Evolutionary conservation across 345 rosid species (phyloP), one percentile per base, ranked within the genome.

Genomic region (Sonneratia caseolaris): DNA sequence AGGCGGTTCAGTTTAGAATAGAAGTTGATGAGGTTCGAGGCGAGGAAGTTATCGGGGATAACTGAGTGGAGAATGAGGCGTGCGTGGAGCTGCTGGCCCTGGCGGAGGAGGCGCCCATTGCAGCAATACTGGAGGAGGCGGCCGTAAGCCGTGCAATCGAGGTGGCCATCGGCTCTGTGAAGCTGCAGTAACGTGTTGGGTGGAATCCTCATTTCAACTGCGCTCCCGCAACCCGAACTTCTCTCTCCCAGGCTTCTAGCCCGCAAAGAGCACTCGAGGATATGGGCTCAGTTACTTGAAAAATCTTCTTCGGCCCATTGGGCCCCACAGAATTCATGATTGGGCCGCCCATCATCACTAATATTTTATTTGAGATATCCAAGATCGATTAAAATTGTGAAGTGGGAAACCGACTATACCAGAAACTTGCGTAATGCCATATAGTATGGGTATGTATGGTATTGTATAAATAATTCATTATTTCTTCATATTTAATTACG

Each of bases 51-150:
- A 61, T 77, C 87, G 15, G 87, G 91, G 2, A 77, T 61, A 71
- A 87, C 68, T 13, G 96, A 85, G 70, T 27, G 74, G 53, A 80
- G 75, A 9, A 88, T 55, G 10, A 93, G 84, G 9, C 91, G 94
- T 1, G 94, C 87, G 69, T 93, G 96, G 73, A 93, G 91, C 78
- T 93, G 97, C 77, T 83, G 84, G 45, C 79, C 89, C 73, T 88
- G 97, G 65, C 77, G 83, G 82, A 84, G 86, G 75, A 87, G 90
- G 38, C 66, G 76, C 43, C 70, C 71, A 57, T 88, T 82, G 69
- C 87, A 76, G 69, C 84, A 89, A 69, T 82, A 78, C 70, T 88
- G 89, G 75, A 93, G 78, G 72, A 87, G 87, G 64, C 84, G 87
- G 22, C 91, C 93, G 47, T 72, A 93, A 19, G 83, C 81, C 68